Evolutionary conservation across 495 filamentous ascomycete species (phyloP).

Genomic region (Lindgomyces ingoldianus): DNA sequence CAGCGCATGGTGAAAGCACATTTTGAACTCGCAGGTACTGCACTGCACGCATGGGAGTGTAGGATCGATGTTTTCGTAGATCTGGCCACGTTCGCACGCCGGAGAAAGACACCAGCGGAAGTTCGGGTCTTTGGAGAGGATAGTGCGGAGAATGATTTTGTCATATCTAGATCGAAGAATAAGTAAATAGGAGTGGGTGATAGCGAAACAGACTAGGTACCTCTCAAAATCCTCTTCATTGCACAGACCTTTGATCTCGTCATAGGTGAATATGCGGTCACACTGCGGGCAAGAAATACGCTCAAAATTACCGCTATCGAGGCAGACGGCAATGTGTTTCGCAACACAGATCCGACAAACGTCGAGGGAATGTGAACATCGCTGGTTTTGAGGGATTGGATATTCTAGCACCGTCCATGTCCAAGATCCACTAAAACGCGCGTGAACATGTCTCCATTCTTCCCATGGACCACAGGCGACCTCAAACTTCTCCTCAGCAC

Average conservation of each 20-base stretch:
- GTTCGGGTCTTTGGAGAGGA: constrained; percentile 1
- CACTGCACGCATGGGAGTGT: constrained; percentile 3
- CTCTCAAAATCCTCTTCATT: not conserved
- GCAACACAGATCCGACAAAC: constrained; percentile 8
- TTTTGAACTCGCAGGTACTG: not conserved
- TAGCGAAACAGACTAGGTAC: not conserved
- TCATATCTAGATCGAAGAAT: constrained; percentile 8
- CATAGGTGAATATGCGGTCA: not conserved
- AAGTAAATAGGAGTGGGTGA: not conserved
- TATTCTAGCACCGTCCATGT: constrained; percentile 13
- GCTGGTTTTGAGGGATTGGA: not conserved
- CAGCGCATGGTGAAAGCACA: constrained; percentile 10
- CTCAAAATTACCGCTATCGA: not conserved
- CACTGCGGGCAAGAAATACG: constrained; percentile 12
- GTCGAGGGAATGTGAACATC: constrained; percentile 3
- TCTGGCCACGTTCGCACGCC: not conserved
- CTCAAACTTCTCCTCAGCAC: constrained; percentile 16
- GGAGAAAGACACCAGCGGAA: constrained; percentile 11
- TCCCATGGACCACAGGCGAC: not conserved
- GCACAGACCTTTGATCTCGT: not conserved
- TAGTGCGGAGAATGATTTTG: constrained; percentile 1
- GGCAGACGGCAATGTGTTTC: not conserved
- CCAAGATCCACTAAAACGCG: not conserved
- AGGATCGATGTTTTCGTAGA: constrained; percentile 10
- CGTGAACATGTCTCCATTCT: not conserved